phyloP scores from a whole-genome alignment of 192 early-diverging fungal species.

The Backusella morwellensis region DNA sequence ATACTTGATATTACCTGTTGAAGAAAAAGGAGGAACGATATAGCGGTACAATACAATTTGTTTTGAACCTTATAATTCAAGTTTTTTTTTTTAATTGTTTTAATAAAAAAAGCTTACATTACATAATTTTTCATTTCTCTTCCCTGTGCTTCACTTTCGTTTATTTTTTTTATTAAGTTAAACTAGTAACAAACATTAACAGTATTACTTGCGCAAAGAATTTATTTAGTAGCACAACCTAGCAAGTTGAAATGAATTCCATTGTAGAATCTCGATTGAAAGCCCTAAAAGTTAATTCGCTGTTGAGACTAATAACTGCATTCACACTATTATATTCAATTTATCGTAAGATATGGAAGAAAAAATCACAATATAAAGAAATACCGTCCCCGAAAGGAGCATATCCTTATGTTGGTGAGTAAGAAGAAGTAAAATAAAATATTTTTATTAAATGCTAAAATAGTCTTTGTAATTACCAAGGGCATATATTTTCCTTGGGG shows the following conservation, averaged over 20 bases:
- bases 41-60: neutral
- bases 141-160: neutral
- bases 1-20: neutral
- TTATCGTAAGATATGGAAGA: neutral
- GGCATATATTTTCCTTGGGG: neutral
- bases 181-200: neutral
- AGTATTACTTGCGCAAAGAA: neutral
- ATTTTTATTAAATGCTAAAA: neutral
- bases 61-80: neutral
- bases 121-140: neutral
- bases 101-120: neutral
- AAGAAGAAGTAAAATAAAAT: neutral
- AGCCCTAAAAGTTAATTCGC: neutral
- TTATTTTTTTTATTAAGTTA: neutral
- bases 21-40: neutral
- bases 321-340: neutral
- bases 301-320: neutral
- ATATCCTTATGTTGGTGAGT: constrained; percentile 16
- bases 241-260: neutral
- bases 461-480: neutral
- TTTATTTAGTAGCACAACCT: neutral
- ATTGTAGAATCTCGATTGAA: neutral
- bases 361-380: neutral
- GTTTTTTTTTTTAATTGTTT: no score
- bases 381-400: constrained; percentile 1